A percentile compares a stretch with the other conserved stretches of the same genome.
Evolutionary conservation across 768 basidiomycete genomes (phyloP).

Genomic region (Trichaptum fuscoviolaceum): DNA sequence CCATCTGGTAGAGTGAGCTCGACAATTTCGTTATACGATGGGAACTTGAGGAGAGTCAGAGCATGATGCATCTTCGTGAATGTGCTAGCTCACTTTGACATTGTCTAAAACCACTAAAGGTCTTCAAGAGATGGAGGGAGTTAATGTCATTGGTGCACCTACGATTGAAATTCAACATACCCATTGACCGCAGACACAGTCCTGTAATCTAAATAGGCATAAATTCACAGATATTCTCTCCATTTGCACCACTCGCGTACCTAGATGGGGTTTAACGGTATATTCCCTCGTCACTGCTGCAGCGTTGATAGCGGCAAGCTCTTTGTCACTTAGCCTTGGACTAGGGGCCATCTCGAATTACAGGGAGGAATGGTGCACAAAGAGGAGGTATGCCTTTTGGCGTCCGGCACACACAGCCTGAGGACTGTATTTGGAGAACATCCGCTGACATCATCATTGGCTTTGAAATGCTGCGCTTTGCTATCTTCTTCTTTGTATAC

Average conservation of each 20-base stretch:
- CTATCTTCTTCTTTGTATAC: no score
- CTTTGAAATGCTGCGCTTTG: no score
- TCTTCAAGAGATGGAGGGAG: conserved; percentile 34
- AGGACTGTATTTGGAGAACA: no score
- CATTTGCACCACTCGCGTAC: conserved; percentile 33
- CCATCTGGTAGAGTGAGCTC: conserved; percentile 94
- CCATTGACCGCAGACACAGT: conserved; percentile 99
- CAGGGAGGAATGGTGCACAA: conserved; percentile 8
- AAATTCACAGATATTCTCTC: conserved; percentile 3
- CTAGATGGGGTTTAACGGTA: conserved; percentile 83
- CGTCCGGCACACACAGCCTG: no score
- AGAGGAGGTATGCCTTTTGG: background rate
- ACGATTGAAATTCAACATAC: conserved; percentile 37
- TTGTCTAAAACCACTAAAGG: conserved; percentile 97
- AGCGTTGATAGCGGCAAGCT: conserved; percentile 77
- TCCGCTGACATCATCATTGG: no score
- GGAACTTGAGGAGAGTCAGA: conserved; percentile 53
- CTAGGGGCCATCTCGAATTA: conserved; percentile 33
- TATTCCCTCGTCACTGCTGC: conserved; percentile 88
- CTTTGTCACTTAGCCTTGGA: conserved; percentile 64
- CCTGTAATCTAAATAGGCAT: conserved; percentile 67
- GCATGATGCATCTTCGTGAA: background rate
- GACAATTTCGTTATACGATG: conserved; percentile 98
- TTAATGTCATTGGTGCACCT: conserved; percentile 14
- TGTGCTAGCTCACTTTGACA: conserved; percentile 68